Conservation (phyloP, 805 yeast species). For the Yamadazyma ubonensis region DNA sequence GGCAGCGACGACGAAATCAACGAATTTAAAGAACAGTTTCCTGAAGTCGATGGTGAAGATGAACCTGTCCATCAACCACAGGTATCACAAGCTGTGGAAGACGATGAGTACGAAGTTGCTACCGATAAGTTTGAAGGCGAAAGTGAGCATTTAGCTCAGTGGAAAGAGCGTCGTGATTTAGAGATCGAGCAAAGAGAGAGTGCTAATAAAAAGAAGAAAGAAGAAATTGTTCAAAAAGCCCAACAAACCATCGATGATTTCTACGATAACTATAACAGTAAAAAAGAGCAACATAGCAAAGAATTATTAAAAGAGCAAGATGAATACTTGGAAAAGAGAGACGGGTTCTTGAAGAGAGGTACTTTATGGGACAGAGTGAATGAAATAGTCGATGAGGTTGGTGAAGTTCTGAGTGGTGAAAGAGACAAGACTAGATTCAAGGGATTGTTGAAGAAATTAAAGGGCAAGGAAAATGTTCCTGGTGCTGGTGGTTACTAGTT, state of each 20-base stretch:
- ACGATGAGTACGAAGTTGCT: constrained; percentile 22
- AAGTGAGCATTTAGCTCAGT: constrained; percentile 55
- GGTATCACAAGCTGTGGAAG: constrained; percentile 43
- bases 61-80: constrained; percentile 16
- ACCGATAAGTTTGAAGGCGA: constrained; percentile 33
- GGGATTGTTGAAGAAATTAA: constrained; percentile 60
- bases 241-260: constrained; percentile 84
- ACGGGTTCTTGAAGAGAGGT: constrained; percentile 51
- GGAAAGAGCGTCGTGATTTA: constrained; percentile 79
- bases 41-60: constrained; percentile 47
- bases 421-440: constrained; percentile 72
- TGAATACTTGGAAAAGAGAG: constrained; percentile 71
- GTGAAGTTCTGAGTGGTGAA: constrained; percentile 38
- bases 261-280: constrained; percentile 84
- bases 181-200: constrained; percentile 81
- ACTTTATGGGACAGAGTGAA: constrained; percentile 62
- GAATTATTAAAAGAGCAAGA: constrained; percentile 67
- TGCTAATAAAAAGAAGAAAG: constrained; percentile 60
- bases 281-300: constrained; percentile 68
- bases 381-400: constrained; percentile 48
- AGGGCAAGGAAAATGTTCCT: constrained; percentile 70
- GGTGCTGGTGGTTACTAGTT: constrained; percentile 65
- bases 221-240: constrained; percentile 72
- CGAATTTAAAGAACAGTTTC: constrained; percentile 65
- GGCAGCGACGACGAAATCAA: constrained; percentile 46